Conservation (phyloP, 2,329 filamentous ascomycete genomes). For the Aspergillus caelatus region DNA sequence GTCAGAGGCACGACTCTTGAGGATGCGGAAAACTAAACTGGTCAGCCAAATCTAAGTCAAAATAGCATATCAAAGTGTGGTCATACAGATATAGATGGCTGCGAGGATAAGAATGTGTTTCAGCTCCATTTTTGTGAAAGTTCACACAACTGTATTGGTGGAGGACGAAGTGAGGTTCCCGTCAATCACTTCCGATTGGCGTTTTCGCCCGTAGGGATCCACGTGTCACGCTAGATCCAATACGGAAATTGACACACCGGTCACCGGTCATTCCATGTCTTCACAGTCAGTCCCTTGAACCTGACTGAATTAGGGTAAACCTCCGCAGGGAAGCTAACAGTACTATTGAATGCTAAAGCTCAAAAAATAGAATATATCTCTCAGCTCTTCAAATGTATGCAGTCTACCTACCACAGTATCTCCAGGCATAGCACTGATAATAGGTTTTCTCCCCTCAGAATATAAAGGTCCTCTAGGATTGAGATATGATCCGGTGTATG, state of each 20-base stretch:
- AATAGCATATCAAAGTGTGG: neutral
- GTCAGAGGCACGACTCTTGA: conserved; percentile 16
- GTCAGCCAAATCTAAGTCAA: neutral
- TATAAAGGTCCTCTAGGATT: too few species aligned
- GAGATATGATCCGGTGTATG: too few species aligned
- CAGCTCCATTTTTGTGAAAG: conserved; percentile 16
- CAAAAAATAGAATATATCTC: too few species aligned
- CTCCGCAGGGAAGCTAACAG: too few species aligned
- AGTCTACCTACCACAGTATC: too few species aligned
- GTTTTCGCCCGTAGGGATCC: neutral
- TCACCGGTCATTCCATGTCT: too few species aligned
- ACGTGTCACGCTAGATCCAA: neutral
- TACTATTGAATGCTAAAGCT: too few species aligned
- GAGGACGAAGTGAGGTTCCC: neutral
- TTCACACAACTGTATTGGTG: neutral
- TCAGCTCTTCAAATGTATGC: too few species aligned
- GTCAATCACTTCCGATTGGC: neutral
- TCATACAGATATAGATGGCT: conserved; percentile 19
- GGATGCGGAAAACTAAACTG: conserved; percentile 18
- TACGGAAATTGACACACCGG: neutral
- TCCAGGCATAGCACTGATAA: too few species aligned
- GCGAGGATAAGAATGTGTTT: conserved; percentile 14
- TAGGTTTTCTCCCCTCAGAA: too few species aligned
- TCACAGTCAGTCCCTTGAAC: too few species aligned
- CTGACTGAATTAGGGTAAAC: too few species aligned